A percentile compares a stretch with the other conserved stretches of the same genome.
Evolutionary conservation across 176 grass and related monocot genomes (phyloP).

Genomic region (Typha latifolia): DNA sequence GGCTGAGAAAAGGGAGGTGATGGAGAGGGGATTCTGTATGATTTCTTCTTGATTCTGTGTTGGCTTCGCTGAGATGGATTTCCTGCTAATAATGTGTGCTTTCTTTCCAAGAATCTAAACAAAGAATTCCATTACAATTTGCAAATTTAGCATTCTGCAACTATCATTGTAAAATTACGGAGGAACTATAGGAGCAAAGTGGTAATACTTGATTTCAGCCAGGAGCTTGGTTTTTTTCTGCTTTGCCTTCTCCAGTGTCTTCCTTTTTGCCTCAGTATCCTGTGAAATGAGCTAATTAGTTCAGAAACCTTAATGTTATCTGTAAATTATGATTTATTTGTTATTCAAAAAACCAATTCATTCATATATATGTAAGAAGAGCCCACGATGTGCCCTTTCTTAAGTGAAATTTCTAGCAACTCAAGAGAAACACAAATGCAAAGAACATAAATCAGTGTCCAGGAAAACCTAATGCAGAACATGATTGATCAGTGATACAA

Average conservation of each 20-base stretch:
- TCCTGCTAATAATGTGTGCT: constrained; percentile 25
- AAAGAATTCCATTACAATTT: not conserved
- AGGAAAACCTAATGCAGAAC: too few relatives aligned
- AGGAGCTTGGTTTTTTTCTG: constrained; percentile 24
- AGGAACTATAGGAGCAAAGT: not conserved
- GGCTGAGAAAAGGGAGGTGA: constrained; percentile 4
- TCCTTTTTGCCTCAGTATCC: constrained; percentile 25
- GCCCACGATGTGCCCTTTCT: too few relatives aligned
- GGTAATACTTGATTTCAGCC: constrained; percentile 31
- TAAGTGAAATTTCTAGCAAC: too few relatives aligned
- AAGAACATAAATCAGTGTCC: too few relatives aligned
- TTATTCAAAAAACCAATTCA: not conserved
- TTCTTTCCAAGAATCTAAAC: constrained; percentile 62
- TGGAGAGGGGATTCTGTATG: not conserved
- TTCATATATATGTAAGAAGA: too few relatives aligned
- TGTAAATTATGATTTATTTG: not conserved
- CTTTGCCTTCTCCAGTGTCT: constrained; percentile 18
- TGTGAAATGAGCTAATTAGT: constrained; percentile 2
- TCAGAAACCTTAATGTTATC: not conserved
- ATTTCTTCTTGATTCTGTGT: constrained; percentile 34
- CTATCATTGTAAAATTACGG: not conserved
- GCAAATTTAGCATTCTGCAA: not conserved
- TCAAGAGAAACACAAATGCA: too few relatives aligned
- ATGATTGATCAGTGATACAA: too few relatives aligned
- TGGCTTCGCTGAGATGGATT: constrained; percentile 12